Base-by-base conservation (phyloP, 495 filamentous ascomycete genomes). In the Ascobolus immersus region DNA sequence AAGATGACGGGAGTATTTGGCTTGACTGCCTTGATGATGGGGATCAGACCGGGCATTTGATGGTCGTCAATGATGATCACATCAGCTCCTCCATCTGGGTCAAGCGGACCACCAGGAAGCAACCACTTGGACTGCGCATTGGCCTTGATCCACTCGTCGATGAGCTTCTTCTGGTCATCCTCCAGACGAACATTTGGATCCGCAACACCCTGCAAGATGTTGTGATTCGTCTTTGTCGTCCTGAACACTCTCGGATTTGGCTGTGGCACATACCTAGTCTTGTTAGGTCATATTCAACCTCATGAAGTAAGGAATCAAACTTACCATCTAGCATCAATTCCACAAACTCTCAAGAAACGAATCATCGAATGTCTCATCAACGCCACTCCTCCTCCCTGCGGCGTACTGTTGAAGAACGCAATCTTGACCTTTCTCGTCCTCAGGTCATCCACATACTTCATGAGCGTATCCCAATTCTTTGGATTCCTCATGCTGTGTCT, bases 191-290 rank as follows among this genome's bases (percentile, higher is more conserved):
- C 64, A 1, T 61, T 58, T 0, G 67, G 64, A 17, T 60, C 53
- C 20, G 67, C 65, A 17, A 84, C 77, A 13, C 79, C 79, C 56
- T 91, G 79, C 2, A 91, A 68, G 44, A 86, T 86, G 48, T 91
- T 91, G 61, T 91, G 79, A 42, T 80, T 76, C 30, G 70, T 81
- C 53, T 91, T 91, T 35, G 79, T 91, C 38, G 79, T 72, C 21
- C 76, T 65, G 52, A 89, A 91, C 11, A 84, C 73, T 12, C 72
- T 75, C 0, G 78, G 77, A 21, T 71, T 71, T 12, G 79, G 79
- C 45, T 79, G 81, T 4, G 79, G 80, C 2, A 89, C 79, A 43
- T 66, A 70, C 63, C 62, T 69, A 17, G 18, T 10, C 7, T 7
- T 25, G n/a, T 7, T 7, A 25, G 22, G 22, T 7, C n/a, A 7